Base-by-base conservation (phyloP, 495 filamentous ascomycete species). In the Trypethelium eluteriae region DNA sequence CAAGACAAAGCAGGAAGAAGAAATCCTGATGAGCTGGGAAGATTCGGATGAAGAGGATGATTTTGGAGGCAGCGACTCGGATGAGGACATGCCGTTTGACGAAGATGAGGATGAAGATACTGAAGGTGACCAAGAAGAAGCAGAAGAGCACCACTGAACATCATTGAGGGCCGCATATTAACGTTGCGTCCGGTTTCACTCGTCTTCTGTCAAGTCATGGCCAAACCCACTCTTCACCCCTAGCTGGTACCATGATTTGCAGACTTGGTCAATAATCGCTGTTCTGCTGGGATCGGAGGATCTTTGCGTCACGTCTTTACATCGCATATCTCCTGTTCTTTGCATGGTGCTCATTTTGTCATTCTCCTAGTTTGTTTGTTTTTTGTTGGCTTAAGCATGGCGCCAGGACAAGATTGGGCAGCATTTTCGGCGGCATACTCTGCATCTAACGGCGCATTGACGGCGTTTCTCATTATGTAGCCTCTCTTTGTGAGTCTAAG, bases 11-110 rank as follows among this genome's bases (percentile, higher is more conserved):
- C 85, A 90, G 71, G 76, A 80, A 12, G 84, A 86, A 38, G 87
- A 91, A 53, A 91, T 96, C 67, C 95, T 92, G 32, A 75, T 78
- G 64, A 74, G 70, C 74, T 96, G 93, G 90, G 84, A 82, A 44
- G 92, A 93, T 70, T 89, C 85, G 49, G 91, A 91, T 71, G 87
- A 66, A 2, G 84, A 89, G 59, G 90, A 93, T 69, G 75, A 76
- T 39, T 93, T 95, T 76, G 85, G 84, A 12, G 91, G 89, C 0
- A 89, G 88, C 67, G 86, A 87, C 64, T 91, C 81, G 0, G 85
- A 85, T 67, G 82, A 76, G 69, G 71, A 71, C 35, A 74, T 75
- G 70, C 34, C 53, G 10, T 70, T 68, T 59, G 73, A 70, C 38
- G 76, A 68, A 14, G 73, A 71, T 39, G 70, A 73, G n/a, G 66